Conservation (phyloP, 495 filamentous ascomycete genomes). For the Poronia punctata region DNA sequence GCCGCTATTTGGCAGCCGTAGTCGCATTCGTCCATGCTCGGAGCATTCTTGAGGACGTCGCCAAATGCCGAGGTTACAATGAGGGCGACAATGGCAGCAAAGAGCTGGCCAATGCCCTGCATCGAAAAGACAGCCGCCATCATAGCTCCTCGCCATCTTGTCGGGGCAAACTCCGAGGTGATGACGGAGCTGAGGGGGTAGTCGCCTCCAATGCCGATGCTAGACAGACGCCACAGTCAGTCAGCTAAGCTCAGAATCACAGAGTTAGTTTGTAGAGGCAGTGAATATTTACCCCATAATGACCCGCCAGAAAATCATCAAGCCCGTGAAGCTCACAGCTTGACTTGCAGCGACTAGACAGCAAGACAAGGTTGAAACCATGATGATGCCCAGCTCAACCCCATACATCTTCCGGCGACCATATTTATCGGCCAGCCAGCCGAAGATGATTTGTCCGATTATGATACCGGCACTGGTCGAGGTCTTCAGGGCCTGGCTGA, state of each 20-base stretch:
- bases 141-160: constrained; percentile 81
- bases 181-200: constrained; percentile 75
- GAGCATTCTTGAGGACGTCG: constrained; percentile 45
- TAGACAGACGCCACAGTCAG: constrained; percentile 9
- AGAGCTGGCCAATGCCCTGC: constrained; percentile 73
- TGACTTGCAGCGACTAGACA: constrained; percentile 48
- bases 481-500: constrained; percentile 66
- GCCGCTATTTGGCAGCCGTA: constrained; percentile 59
- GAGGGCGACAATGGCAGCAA: constrained; percentile 63
- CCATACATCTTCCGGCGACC: constrained; percentile 76
- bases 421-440: constrained; percentile 59
- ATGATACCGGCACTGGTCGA: constrained; percentile 68
- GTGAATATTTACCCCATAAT: constrained; percentile 53
- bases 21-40: constrained; percentile 44
- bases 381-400: constrained; percentile 66
- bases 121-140: constrained; percentile 84
- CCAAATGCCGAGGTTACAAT: constrained; percentile 67
- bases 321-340: constrained; percentile 58
- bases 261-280: constrained; percentile 8
- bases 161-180: constrained; percentile 79
- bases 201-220: constrained; percentile 63
- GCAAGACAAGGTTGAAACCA: constrained; percentile 59
- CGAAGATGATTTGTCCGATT: constrained; percentile 66
- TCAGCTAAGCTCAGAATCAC: too few relatives aligned
- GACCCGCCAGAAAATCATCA: constrained; percentile 73